Base-by-base conservation (phyloP, 768 basidiomycete species). In the Chalciporus pseudorubinellus region DNA sequence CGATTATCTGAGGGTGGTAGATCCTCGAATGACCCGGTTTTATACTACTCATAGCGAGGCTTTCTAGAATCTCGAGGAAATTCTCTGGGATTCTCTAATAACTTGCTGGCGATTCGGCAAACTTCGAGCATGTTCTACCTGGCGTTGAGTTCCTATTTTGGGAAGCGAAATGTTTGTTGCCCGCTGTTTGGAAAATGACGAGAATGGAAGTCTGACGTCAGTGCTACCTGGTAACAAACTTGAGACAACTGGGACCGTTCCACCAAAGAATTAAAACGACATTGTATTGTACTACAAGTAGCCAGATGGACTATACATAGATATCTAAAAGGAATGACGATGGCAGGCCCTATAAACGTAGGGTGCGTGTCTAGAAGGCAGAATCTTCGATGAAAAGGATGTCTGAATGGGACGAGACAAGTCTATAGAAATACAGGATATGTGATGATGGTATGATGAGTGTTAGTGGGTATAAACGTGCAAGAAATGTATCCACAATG, bases 141-240 rank as follows among this genome's bases (percentile, higher is more conserved):
- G 12, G 29, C 16, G 31, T 40, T 45, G 39, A 36, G n/a, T 54
- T 51, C 33, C n/a, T n/a, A n/a, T n/a, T n/a, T n/a, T n/a, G n/a
- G n/a, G n/a, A n/a, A n/a, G n/a, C n/a, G n/a, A n/a, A 31, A 31
- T 31, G 10, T 31, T 31, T 31, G 21, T 7, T 18, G 11, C n/a
- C 10, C 3, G n/a, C 24, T 24, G 24, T 24, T 24, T 24, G 24
- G 24, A 24, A 24, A 24, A 24, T 4, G 24, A 24, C 24, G 24
- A 26, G 26, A 26, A 26, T 3, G 26, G 26, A 9, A n/a, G n/a
- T n/a, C n/a, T n/a, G n/a, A n/a, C n/a, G n/a, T n/a, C n/a, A n/a
- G n/a, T n/a, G n/a, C n/a, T n/a, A n/a, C n/a, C n/a, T n/a, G n/a
- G n/a, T n/a, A n/a, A n/a, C n/a, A n/a, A n/a, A n/a, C n/a, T n/a